A percentile compares a stretch with the other conserved stretches of the same genome.
Evolutionary conservation across 2,329 filamentous ascomycete species (phyloP).

Genomic region (Phaeophleospora eucalypticola): DNA sequence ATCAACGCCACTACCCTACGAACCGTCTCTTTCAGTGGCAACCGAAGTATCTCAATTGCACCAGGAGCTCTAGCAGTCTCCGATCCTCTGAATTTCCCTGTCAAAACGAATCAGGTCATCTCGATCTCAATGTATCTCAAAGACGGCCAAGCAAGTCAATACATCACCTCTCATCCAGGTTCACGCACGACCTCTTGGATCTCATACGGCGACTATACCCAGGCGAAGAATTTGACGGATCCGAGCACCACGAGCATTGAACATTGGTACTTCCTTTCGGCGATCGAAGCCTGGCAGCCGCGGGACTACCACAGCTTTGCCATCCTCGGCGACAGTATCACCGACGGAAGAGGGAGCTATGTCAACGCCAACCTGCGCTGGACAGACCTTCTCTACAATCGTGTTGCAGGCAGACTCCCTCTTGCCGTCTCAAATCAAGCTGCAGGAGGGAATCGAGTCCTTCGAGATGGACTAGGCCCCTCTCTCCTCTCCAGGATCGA

Average conservation of each 20-base stretch:
- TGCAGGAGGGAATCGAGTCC: slow-evolving; percentile 64
- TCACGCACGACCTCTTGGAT: slow-evolving; percentile 60
- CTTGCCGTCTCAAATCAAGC: slow-evolving; percentile 61
- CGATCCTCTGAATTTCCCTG: too few relatives aligned
- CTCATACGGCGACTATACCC: slow-evolving; percentile 54
- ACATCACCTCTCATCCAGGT: too few relatives aligned
- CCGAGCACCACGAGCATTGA: slow-evolving; percentile 31
- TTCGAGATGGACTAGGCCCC: slow-evolving; percentile 60
- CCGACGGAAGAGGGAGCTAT: slow-evolving; percentile 59
- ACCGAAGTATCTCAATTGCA: slow-evolving; percentile 49
- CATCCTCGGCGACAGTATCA: slow-evolving; percentile 62
- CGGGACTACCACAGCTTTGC: slow-evolving; percentile 44
- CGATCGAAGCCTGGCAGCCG: slow-evolving; percentile 53
- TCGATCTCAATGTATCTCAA: too few relatives aligned
- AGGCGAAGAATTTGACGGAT: slow-evolving; percentile 44
- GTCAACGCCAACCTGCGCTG: slow-evolving; percentile 59
- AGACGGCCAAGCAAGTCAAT: too few relatives aligned
- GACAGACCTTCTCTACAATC: slow-evolving; percentile 54
- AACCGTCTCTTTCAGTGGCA: slow-evolving; percentile 56
- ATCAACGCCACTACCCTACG: slow-evolving; percentile 53
- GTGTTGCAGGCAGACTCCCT: slow-evolving; percentile 38
- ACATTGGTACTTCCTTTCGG: slow-evolving; percentile 59
- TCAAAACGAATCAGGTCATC: too few relatives aligned
- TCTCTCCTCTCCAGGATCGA: slow-evolving; percentile 58
- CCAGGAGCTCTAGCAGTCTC: too few relatives aligned